phyloP scores from a whole-genome alignment of 371 early-diverging fungal species.

The Coemansia sp. region DNA sequence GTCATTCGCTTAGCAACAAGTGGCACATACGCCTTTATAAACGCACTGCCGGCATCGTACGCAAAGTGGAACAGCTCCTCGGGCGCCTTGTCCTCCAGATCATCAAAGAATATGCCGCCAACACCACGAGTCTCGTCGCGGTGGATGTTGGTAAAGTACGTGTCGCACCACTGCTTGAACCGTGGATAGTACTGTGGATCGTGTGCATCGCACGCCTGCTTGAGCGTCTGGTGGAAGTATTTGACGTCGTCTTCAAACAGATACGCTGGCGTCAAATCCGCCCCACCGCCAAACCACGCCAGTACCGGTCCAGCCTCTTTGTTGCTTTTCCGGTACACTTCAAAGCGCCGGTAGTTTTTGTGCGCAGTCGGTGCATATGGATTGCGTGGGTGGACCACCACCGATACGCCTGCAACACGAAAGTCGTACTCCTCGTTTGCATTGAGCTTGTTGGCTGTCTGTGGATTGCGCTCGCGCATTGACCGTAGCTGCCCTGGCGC shows the following conservation, averaged over 20 bases:
- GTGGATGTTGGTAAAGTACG: conserved; percentile 77
- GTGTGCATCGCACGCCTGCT: conserved; percentile 75
- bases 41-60: conserved; percentile 68
- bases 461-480: conserved; percentile 69
- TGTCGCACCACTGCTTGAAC: conserved; percentile 85
- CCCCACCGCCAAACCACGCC: conserved; percentile 90
- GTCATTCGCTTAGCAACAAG: conserved; percentile 68
- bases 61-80: conserved; percentile 74
- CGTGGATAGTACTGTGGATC: conserved; percentile 67
- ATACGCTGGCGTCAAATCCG: conserved; percentile 80
- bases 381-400: conserved; percentile 94
- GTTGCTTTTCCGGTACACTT: conserved; percentile 60
- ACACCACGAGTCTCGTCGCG: conserved; percentile 80
- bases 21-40: conserved; percentile 75
- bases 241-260: conserved; percentile 76
- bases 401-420: conserved; percentile 87
- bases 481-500: conserved; percentile 72
- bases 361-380: conserved; percentile 96
- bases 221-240: conserved; percentile 77
- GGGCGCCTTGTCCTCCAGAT: conserved; percentile 66
- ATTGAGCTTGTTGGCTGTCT: conserved; percentile 59
- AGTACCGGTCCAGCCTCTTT: conserved; percentile 60
- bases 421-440: conserved; percentile 50
- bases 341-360: conserved; percentile 96
- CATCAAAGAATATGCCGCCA: conserved; percentile 89